phyloP scores from a whole-genome alignment of 169 alveolate genomes.

The Neospora caninum region DNA sequence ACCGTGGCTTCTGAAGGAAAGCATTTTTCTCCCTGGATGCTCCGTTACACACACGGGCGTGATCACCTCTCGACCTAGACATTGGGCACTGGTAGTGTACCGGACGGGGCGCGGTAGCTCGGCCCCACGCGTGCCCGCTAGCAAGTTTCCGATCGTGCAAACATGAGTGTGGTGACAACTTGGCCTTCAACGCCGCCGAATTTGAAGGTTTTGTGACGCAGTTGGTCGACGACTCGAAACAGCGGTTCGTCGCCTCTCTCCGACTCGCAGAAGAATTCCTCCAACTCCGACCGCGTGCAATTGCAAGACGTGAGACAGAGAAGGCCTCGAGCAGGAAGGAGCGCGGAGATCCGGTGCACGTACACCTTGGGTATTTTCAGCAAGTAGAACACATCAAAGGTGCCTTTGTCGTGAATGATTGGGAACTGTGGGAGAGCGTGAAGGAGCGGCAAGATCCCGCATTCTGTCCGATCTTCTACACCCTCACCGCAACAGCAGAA shows the following conservation, averaged over 20 bases:
- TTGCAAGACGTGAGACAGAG: slow-evolving; percentile 64
- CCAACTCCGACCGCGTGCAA: slow-evolving; percentile 66
- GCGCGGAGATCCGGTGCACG: slow-evolving; percentile 49
- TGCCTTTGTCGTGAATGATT: slow-evolving; percentile 62
- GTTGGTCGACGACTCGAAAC: slow-evolving; percentile 49
- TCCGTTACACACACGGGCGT: no score
- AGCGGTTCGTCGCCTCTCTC: background rate
- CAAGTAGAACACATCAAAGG: slow-evolving; percentile 64
- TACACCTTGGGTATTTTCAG: slow-evolving; percentile 55
- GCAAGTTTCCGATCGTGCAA: background rate
- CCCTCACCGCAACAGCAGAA: background rate
- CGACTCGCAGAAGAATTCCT: slow-evolving; percentile 26
- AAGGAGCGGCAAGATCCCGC: background rate
- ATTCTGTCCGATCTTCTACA: background rate
- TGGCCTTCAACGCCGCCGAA: slow-evolving; percentile 66
- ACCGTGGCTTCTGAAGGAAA: no score
- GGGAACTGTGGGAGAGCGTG: slow-evolving; percentile 54
- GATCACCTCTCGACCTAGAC: no score
- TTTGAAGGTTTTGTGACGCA: slow-evolving; percentile 60
- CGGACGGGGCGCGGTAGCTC: no score
- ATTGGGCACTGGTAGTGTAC: no score
- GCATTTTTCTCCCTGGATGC: no score
- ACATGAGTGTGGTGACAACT: slow-evolving; percentile 60
- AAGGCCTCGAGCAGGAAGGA: slow-evolving; percentile 47
- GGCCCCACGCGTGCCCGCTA: no score